Evolutionary conservation across 441 rosid genomes (phyloP).

Genomic region (Lepidium campestre): DNA sequence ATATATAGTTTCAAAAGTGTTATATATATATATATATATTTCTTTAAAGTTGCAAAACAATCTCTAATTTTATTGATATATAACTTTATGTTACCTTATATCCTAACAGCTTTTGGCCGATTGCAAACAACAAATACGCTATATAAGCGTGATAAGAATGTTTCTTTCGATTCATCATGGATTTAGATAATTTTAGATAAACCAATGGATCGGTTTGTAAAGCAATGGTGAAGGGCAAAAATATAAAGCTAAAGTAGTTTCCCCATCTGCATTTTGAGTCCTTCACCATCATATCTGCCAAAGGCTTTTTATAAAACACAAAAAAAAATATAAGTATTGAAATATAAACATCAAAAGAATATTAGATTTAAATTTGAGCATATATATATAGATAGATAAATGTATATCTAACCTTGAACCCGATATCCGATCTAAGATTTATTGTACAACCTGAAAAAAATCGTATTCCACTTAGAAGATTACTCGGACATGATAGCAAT

Average conservation of each 20-base stretch:
- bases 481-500: slow-evolving; percentile 2
- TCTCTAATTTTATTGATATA: background rate
- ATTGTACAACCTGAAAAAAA: slow-evolving; percentile 46
- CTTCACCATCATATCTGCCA: too few species aligned
- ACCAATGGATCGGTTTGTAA: too few species aligned
- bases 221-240: too few species aligned
- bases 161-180: slow-evolving; percentile 50
- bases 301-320: slow-evolving; percentile 31
- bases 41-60: too few species aligned
- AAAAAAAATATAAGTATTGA: too few species aligned
- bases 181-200: slow-evolving; percentile 32
- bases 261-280: too few species aligned
- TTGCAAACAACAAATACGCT: slow-evolving; percentile 23
- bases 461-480: slow-evolving; percentile 34
- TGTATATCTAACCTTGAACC: slow-evolving; percentile 52
- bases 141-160: slow-evolving; percentile 44
- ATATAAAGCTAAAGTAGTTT: too few species aligned
- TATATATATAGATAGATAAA: too few species aligned
- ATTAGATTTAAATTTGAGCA: background rate
- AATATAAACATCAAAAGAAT: too few species aligned
- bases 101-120: slow-evolving; percentile 35
- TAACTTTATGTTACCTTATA: slow-evolving; percentile 1
- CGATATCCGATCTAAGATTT: slow-evolving; percentile 46
- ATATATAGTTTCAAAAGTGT: background rate
- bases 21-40: too few species aligned